A percentile compares a stretch with the other conserved stretches of the same genome.
phyloP scores from a whole-genome alignment of 495 filamentous ascomycete species.

The Friedmanniomyces simplex region DNA sequence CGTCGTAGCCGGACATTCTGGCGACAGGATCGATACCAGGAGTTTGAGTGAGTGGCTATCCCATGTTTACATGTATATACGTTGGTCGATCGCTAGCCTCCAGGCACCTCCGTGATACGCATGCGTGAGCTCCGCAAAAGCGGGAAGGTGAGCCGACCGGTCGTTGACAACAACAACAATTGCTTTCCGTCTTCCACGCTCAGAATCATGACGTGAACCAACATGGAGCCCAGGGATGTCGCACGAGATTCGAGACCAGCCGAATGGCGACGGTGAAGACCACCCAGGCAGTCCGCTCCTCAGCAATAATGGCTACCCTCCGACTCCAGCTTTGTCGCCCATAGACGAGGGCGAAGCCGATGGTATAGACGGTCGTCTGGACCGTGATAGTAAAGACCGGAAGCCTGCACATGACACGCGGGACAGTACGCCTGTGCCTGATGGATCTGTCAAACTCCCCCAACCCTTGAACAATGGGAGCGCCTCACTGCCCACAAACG shows the following conservation, averaged over 20 bases:
- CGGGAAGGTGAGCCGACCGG: background rate
- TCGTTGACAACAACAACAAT: background rate
- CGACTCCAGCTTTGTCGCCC: background rate
- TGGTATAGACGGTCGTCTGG: background rate
- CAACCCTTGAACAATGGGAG: no score
- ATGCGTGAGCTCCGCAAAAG: background rate
- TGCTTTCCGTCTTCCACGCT: background rate
- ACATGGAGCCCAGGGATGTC: background rate
- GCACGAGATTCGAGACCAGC: background rate
- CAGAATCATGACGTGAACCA: background rate
- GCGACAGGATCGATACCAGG: background rate
- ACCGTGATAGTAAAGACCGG: background rate
- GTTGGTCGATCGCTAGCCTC: background rate
- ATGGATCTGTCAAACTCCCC: background rate
- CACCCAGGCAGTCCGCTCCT: background rate
- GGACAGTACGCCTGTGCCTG: background rate
- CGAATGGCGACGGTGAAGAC: background rate
- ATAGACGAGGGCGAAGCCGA: background rate
- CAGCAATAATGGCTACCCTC: background rate
- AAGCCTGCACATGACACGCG: background rate
- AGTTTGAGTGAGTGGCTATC: background rate
- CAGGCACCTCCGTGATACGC: background rate
- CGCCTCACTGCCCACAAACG: background rate
- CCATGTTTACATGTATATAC: background rate
- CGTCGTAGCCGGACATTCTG: slow-evolving; percentile 34